Percentiles rank a stretch among this genome's conserved stretches.
phyloP scores from a whole-genome alignment of 495 filamentous ascomycete species.

The Annulohypoxylon bovei region DNA sequence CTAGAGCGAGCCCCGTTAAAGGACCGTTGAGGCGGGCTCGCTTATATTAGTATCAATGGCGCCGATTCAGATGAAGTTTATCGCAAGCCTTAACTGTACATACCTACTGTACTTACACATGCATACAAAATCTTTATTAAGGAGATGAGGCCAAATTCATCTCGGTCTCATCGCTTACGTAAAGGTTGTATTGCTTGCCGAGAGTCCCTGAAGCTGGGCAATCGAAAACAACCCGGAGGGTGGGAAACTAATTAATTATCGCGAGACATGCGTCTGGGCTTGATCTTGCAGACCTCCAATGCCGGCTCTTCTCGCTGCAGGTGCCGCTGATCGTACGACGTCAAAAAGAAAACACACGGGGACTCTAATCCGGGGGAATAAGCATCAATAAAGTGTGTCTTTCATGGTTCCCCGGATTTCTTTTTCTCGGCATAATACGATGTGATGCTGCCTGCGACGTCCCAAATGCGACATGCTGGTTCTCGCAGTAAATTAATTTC shows the following conservation, averaged over 20 bases:
- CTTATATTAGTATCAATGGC: background rate
- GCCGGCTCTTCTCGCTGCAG: conserved; percentile 13
- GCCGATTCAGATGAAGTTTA: background rate
- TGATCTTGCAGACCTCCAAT: conserved; percentile 5
- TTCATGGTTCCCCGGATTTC: conserved; percentile 39
- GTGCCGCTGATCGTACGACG: conserved; percentile 19
- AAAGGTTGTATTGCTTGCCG: conserved; percentile 22
- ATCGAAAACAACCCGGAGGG: conserved; percentile 19
- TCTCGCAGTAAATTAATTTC: conserved; percentile 26
- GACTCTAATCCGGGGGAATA: conserved; percentile 34
- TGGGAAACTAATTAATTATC: conserved; percentile 24
- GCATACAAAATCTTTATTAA: no score
- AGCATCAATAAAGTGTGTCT: conserved; percentile 16
- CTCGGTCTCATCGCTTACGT: conserved; percentile 3
- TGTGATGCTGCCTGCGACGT: background rate
- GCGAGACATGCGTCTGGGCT: conserved; percentile 24
- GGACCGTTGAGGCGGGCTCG: background rate
- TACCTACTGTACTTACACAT: no score
- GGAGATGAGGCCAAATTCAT: background rate
- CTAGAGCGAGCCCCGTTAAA: background rate
- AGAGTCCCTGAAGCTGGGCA: background rate
- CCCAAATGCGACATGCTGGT: conserved; percentile 21
- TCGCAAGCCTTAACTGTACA: background rate
- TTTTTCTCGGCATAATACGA: conserved; percentile 25
- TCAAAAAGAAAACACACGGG: no score